Evolutionary conservation across 345 rosid species (phyloP), one percentile per base, ranked within the genome.

Genomic region (Salix viminalis): DNA sequence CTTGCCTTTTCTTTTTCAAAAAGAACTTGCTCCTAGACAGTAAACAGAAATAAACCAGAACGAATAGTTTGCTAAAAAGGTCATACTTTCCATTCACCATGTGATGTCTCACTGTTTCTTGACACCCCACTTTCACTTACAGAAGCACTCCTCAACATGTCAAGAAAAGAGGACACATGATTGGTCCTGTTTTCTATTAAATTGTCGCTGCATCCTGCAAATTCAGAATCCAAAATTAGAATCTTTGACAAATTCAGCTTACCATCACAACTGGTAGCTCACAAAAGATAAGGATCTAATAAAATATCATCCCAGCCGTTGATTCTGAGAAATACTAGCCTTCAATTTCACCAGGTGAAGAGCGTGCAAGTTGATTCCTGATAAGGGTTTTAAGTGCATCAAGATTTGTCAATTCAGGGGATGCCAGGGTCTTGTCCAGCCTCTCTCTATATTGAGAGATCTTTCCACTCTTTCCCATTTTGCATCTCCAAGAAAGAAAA

Each of bases 1-100:
- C 61, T 76, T 12, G 65, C 68, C 2, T 7, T n/a, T 8, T 15
- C 46, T 18, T 44, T 12, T 60, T n/a, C 1, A 21, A 56, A 23
- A 56, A 7, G 23, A 19, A n/a, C 15, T 16, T 1, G 11, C 5
- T 16, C 13, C 34, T 71, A 65, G 21, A 34, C 11, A 46, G 37
- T 15, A 13, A 36, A 1, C 9, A 26, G 60, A 46, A 54, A 16
- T 19, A 48, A 26, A 12, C 2, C 39, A 77, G n/a, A 61, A 39
- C 30, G 61, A 5, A 2, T 64, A 41, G 18, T 64, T 34, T 10
- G 76, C 52, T 44, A 39, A 73, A 28, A 52, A 58, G 41, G 72
- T 60, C 92, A 76, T 90, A 94, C 99, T 87, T 94, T 92, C 99
- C 98, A 92, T 77, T 88, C 89, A 74, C 86, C 88, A 83, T 71